Base-by-base conservation (phyloP, 192 early-diverging fungal species). In the Entophlyctis luteolus region DNA sequence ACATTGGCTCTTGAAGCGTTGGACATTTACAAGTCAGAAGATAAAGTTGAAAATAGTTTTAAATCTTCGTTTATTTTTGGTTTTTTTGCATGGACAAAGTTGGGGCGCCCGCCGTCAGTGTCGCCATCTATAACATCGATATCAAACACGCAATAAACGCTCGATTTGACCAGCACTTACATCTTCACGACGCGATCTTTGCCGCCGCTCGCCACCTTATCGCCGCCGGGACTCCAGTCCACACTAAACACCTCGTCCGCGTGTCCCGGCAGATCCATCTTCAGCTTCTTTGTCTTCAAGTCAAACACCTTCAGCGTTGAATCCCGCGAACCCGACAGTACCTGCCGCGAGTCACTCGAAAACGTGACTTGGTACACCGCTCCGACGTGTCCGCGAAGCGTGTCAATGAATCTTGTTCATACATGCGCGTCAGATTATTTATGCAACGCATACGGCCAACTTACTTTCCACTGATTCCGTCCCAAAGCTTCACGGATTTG, bases 401-500 rank as follows among this genome's bases (percentile, higher is more conserved):
- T 93, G 4, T 90, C 83, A 55, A 97, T 79, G 67, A 97, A 98
- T 58, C 74, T 84, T 34, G 16, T 46, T n/a, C 29, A 27, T 53
- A 27, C 1, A 14, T 53, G 20, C 10, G 0, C 1, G 35, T 60
- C 47, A 1, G 39, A 45, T 38, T 65, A 14, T 14, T 48, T 42
- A 16, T 69, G 28, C 2, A 50, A 62, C n/a, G 12, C 18, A 10
- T 28, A 46, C 37, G n/a, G 14, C 4, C n/a, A 46, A 69, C 81
- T 87, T 88, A 83, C 80, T 76, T 80, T 71, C 96, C 96, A 0
- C 85, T 90, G 6, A 66, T 52, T 28, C 90, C 92, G 74, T 98
- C 95, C 96, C 96, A 98, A 23, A 98, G 75, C 77, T 98, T 98
- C 46, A 98, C 93, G 45, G 88, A 89, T 75, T 98, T 98, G 76